Evolutionary conservation across 2,329 filamentous ascomycete species (phyloP), one percentile per base, ranked within the genome.

Genomic region (Aspergillus viridinutans): DNA sequence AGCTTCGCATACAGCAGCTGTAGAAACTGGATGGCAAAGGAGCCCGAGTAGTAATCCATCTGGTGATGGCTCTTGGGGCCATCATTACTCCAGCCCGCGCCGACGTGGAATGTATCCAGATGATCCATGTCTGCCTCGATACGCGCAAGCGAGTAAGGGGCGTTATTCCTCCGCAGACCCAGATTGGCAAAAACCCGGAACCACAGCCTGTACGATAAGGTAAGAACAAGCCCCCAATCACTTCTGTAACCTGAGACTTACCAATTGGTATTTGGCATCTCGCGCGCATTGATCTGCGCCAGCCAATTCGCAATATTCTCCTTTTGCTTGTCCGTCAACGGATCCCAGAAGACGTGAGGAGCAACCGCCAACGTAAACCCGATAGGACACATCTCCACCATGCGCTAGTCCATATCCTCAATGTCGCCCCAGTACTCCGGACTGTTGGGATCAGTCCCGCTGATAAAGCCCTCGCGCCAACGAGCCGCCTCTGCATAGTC

Each of bases 11-110:
- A 93, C 0, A 92, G 77, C 0, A 93, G 81, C 69, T 93, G 89
- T 4, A 92, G 76, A 64, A 90, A 90, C 64, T 92, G 89, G 56
- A 92, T 93, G 1, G 89, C 90, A 69, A 92, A 92, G 57, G 87
- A 90, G 9, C 88, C 89, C 0, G 88, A 91, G 72, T 92, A 93
- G 68, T 92, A 92, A 70, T 92, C 89, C 85, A 92, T 91, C 72
- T 92, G 89, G 57, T 90, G 88, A 56, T 92, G 90, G 14, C 85
- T 85, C 66, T 88, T 85, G 0, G 90, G 90, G 0, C 90, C 90
- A 68, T 93, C 90, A 64, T 92, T 90, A 2, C 87, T 90, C 90
- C 90, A 93, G 0, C 90, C 89, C 49, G 85, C 86, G 5, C 89
- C 89, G n/a, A 89, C 84, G 68, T 92, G 90, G 71, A 92, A 93